Conservation (phyloP, 2,329 filamentous ascomycete species). For the Pseudogymnoascus sp. region DNA sequence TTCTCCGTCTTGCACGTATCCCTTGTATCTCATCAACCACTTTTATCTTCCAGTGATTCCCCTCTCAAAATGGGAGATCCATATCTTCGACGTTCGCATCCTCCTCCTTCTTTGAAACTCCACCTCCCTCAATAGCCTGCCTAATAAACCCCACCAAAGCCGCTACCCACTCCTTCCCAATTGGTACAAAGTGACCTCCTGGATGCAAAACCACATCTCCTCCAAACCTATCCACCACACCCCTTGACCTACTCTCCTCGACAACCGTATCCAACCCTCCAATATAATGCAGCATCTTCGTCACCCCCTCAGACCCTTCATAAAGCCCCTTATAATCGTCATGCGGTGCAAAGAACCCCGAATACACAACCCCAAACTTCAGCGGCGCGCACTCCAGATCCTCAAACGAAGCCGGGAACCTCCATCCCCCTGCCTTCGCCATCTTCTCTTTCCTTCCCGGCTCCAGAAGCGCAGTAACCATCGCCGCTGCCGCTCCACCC, state of each 20-base stretch:
- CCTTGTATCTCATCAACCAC: not conserved
- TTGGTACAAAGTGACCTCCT: slow-evolving; percentile 83
- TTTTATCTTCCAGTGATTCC: not conserved
- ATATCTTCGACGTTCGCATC: slow-evolving; percentile 59
- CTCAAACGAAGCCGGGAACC: slow-evolving; percentile 44
- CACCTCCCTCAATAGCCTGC: slow-evolving; percentile 27
- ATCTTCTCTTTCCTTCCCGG: slow-evolving; percentile 40
- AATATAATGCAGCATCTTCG: slow-evolving; percentile 73
- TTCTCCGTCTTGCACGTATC: slow-evolving; percentile 18
- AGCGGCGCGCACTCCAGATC: slow-evolving; percentile 39
- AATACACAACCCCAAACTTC: slow-evolving; percentile 70
- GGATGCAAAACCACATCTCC: slow-evolving; percentile 60
- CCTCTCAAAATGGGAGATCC: slow-evolving; percentile 54
- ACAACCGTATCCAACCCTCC: slow-evolving; percentile 84
- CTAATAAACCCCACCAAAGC: slow-evolving; percentile 66
- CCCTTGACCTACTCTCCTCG: slow-evolving; percentile 63
- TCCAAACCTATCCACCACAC: slow-evolving; percentile 54
- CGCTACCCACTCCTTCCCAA: slow-evolving; percentile 72
- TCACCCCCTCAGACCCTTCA: slow-evolving; percentile 60
- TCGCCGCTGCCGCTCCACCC: slow-evolving; percentile 63
- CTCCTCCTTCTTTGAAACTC: slow-evolving; percentile 27
- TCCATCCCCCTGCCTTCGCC: slow-evolving; percentile 38
- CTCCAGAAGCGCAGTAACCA: slow-evolving; percentile 69
- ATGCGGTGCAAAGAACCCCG: slow-evolving; percentile 63
- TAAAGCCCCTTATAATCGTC: slow-evolving; percentile 61